phyloP scores from a whole-genome alignment of 1,284 basidiomycete species.

The Irpex sp. region DNA sequence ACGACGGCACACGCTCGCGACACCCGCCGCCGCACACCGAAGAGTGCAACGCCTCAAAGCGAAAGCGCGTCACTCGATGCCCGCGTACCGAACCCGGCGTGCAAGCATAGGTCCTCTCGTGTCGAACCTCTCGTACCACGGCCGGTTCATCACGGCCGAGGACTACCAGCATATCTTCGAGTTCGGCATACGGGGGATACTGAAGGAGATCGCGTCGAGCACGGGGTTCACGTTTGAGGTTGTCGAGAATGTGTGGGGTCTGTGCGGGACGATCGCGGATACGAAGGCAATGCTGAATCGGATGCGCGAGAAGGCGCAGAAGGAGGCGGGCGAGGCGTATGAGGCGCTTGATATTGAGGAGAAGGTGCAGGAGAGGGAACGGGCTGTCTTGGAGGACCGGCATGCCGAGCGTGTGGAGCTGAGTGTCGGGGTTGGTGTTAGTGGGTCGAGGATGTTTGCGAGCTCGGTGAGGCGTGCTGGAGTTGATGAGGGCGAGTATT shows the following conservation, averaged over 20 bases:
- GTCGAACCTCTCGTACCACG: not conserved
- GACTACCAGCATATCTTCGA: not conserved
- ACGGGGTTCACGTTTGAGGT: conserved; percentile 10
- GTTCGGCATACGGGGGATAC: not conserved
- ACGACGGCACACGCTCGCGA: not conserved
- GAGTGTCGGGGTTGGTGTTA: not conserved
- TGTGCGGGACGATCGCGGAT: not conserved
- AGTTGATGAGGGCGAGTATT: not conserved
- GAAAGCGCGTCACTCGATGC: conserved; percentile 4
- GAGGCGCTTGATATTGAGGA: not conserved
- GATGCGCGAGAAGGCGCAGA: not conserved
- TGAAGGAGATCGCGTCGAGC: not conserved
- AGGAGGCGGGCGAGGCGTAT: not conserved
- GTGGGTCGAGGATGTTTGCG: not conserved
- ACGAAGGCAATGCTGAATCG: conserved; percentile 1
- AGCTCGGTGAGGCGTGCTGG: too few species aligned
- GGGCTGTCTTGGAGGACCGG: not conserved
- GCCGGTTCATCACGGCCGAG: not conserved
- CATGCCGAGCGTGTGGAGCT: not conserved
- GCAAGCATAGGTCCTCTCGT: not conserved
- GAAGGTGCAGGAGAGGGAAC: not conserved
- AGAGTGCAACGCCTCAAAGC: not conserved
- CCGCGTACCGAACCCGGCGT: not conserved
- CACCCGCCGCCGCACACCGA: not conserved
- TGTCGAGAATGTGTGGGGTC: conserved; percentile 3